Conservation (phyloP, 306 rosid species). For the Castanospermum australe region DNA sequence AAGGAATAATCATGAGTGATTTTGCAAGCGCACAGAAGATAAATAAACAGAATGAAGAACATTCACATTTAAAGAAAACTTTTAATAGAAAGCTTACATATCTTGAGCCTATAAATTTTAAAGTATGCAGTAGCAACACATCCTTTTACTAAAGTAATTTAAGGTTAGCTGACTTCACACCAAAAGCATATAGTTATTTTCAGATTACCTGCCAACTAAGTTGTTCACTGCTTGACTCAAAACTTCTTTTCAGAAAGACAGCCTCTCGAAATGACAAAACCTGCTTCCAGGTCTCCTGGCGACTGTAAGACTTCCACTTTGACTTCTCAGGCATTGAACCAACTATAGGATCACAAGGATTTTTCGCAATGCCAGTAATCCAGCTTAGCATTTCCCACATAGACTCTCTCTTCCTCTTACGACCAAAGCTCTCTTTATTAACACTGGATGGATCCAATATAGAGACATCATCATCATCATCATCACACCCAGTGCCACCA, state of each 20-base stretch:
- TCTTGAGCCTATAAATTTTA: neutral
- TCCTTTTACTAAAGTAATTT: neutral
- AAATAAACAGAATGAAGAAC: neutral
- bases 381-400: conserved; percentile 49
- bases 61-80: neutral
- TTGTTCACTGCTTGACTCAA: conserved; percentile 41
- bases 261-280: conserved; percentile 65
- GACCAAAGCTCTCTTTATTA: conserved; percentile 25
- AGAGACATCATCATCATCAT: conserved; percentile 27
- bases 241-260: conserved; percentile 39
- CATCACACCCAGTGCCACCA: conserved; percentile 20
- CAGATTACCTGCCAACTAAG: conserved; percentile 58
- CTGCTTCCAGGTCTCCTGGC: conserved; percentile 61
- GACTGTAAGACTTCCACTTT: conserved; percentile 55
- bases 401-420: conserved; percentile 48
- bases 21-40: neutral
- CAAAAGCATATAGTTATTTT: too few relatives aligned
- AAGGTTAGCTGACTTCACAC: too few relatives aligned
- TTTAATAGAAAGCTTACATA: neutral
- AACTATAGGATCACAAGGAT: conserved; percentile 62
- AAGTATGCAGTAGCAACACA: neutral
- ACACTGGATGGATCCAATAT: conserved; percentile 31
- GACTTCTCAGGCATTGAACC: conserved; percentile 57
- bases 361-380: conserved; percentile 50
- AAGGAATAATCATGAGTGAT: neutral